Conservation (phyloP, 805 yeast species). For the Candida takata region DNA sequence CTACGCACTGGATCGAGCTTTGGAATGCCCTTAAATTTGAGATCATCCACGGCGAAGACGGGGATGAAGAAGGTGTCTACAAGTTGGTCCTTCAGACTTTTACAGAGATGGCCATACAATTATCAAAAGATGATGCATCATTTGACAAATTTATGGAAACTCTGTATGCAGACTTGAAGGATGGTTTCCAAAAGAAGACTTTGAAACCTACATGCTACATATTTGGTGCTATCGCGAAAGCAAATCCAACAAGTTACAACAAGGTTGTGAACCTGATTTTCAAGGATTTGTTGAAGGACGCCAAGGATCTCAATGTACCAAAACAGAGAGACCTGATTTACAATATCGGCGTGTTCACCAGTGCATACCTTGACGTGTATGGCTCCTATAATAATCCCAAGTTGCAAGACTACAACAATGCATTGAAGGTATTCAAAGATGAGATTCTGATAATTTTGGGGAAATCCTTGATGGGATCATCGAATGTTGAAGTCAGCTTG, state of each 20-base stretch:
- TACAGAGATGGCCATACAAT: conserved; percentile 33
- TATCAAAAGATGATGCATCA: conserved; percentile 25
- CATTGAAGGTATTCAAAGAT: conserved; percentile 38
- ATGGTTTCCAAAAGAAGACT: conserved; percentile 43
- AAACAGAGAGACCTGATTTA: conserved; percentile 55
- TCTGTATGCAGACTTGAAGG: conserved; percentile 43
- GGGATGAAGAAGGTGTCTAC: conserved; percentile 32
- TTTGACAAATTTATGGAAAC: conserved; percentile 35
- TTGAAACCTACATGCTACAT: conserved; percentile 58
- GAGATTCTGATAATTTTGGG: conserved; percentile 60
- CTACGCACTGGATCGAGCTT: conserved; percentile 59
- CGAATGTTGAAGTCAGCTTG: conserved; percentile 62
- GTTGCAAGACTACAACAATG: conserved; percentile 5
- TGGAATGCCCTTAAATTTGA: conserved; percentile 91
- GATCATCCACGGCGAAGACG: conserved; percentile 71
- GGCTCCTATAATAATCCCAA: conserved; percentile 20
- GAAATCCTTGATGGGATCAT: conserved; percentile 60
- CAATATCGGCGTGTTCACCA: conserved; percentile 52
- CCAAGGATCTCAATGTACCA: conserved; percentile 38
- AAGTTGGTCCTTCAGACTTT: conserved; percentile 40
- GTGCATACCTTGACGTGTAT: conserved; percentile 41
- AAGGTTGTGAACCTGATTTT: conserved; percentile 39
- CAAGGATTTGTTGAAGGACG: conserved; percentile 32
- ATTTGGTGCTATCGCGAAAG: conserved; percentile 47
- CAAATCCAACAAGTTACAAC: conserved; percentile 41